A percentile compares a stretch with the other conserved stretches of the same genome.
Conservation (phyloP, 2,329 filamentous ascomycete genomes). For the Pseudocercospora eumusae region DNA sequence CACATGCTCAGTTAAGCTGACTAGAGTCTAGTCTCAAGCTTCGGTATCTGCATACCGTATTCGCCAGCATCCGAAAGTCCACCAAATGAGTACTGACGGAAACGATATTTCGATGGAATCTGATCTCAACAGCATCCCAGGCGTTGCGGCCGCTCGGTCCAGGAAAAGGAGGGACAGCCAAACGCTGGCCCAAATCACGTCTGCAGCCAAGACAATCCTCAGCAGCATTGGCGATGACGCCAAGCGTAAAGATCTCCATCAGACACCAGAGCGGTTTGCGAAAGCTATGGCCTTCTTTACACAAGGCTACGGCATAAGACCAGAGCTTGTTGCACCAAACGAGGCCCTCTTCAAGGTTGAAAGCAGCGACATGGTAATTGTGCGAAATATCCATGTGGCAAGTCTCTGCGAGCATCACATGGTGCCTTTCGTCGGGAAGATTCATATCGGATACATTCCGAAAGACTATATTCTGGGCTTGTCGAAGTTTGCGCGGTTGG, state of each 20-base stretch:
- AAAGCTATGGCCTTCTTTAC: constrained; percentile 91
- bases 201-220: constrained; percentile 60
- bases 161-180: constrained; percentile 30
- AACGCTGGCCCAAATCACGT: constrained; percentile 56
- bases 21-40: background rate
- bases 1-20: background rate
- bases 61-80: background rate
- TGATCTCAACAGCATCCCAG: constrained; percentile 10
- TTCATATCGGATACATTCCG: constrained; percentile 97
- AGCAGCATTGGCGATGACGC: constrained; percentile 64
- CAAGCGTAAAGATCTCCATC: constrained; percentile 58
- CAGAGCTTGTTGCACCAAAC: constrained; percentile 58
- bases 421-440: constrained; percentile 62
- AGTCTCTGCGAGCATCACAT: constrained; percentile 93
- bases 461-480: constrained; percentile 83
- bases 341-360: constrained; percentile 89
- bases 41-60: background rate
- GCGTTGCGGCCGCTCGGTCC: constrained; percentile 39
- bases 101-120: background rate
- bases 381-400: constrained; percentile 91
- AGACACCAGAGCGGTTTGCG: constrained; percentile 77
- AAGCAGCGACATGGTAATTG: constrained; percentile 91
- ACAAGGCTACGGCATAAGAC: constrained; percentile 86
- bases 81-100: background rate
- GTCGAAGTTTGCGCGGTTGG: constrained; percentile 90